A percentile compares a stretch with the other conserved stretches of the same genome.
Evolutionary conservation across 768 basidiomycete species (phyloP).

Genomic region (Boletus reticuloceps): DNA sequence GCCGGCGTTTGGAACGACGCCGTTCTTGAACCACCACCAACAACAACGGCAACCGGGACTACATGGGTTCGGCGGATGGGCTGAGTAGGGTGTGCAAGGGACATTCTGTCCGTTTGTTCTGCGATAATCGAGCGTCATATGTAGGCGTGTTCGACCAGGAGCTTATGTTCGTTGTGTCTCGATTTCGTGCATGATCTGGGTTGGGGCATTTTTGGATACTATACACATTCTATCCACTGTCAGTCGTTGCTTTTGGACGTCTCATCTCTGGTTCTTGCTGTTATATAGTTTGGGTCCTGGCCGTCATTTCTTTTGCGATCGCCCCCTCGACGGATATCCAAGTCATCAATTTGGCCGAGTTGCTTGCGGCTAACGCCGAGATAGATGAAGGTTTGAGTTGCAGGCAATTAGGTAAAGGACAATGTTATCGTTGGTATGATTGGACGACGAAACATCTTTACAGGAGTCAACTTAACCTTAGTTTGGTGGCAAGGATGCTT

Average conservation of each 20-base stretch:
- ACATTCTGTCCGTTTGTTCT: constrained; percentile 9
- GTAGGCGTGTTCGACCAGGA: background rate
- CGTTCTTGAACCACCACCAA: constrained; percentile 23
- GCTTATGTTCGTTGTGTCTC: background rate
- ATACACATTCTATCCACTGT: background rate
- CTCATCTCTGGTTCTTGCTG: background rate
- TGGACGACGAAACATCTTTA: too few species aligned
- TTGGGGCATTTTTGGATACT: background rate
- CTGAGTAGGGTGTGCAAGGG: constrained; percentile 12
- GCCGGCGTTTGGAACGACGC: constrained; percentile 14
- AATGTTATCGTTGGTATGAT: too few species aligned
- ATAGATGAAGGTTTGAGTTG: too few species aligned
- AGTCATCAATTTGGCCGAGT: too few species aligned
- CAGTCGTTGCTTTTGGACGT: background rate
- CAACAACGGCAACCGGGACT: constrained; percentile 25
- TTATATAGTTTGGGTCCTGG: background rate
- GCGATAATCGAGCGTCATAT: background rate
- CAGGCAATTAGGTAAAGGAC: too few species aligned
- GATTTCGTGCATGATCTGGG: background rate
- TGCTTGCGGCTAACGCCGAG: too few species aligned
- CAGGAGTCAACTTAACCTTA: too few species aligned
- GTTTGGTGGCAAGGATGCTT: too few species aligned
- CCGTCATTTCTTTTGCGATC: background rate
- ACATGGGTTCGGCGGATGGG: constrained; percentile 18
- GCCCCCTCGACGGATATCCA: too few species aligned